A percentile compares a stretch with the other conserved stretches of the same genome.
phyloP scores from a whole-genome alignment of 768 basidiomycete species.

The Hygrocybe punicea region DNA sequence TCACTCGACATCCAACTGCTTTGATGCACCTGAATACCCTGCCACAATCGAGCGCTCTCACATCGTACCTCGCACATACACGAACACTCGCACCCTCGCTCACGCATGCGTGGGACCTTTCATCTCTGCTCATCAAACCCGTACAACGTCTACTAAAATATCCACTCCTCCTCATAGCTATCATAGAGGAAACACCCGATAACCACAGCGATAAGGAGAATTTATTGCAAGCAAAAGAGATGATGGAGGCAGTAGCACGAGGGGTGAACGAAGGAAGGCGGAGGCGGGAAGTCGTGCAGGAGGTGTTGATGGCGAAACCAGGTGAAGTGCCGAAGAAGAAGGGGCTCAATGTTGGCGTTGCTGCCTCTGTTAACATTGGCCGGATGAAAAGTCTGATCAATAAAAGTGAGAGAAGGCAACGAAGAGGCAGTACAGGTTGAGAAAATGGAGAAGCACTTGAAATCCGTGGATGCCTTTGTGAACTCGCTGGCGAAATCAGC shows the following conservation, averaged over 20 bases:
- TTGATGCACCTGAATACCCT: slow-evolving; percentile 68
- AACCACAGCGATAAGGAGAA: slow-evolving; percentile 62
- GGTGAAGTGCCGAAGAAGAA: slow-evolving; percentile 26
- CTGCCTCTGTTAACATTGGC: slow-evolving; percentile 53
- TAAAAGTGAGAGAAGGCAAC: slow-evolving; percentile 30
- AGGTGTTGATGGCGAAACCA: slow-evolving; percentile 51
- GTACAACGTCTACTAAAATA: slow-evolving; percentile 96
- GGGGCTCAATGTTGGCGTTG: slow-evolving; percentile 42
- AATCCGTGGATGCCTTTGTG: slow-evolving; percentile 53
- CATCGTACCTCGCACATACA: slow-evolving; percentile 64
- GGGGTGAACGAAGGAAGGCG: slow-evolving; percentile 77
- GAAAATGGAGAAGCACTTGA: slow-evolving; percentile 54
- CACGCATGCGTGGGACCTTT: slow-evolving; percentile 90
- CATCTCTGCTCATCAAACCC: slow-evolving; percentile 94
- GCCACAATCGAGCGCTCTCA: slow-evolving; percentile 54
- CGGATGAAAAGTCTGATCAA: no score
- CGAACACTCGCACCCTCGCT: no score
- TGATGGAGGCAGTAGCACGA: slow-evolving; percentile 69
- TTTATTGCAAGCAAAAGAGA: slow-evolving; percentile 48
- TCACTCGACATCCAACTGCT: no score
- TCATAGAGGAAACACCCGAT: slow-evolving; percentile 71
- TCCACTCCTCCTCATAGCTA: slow-evolving; percentile 73
- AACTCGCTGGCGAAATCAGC: slow-evolving; percentile 59
- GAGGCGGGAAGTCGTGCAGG: slow-evolving; percentile 73
- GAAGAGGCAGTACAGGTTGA: slow-evolving; percentile 52